Evolutionary conservation across 2,329 filamentous ascomycete genomes (phyloP).

Genomic region (Colletotrichum sp.): DNA sequence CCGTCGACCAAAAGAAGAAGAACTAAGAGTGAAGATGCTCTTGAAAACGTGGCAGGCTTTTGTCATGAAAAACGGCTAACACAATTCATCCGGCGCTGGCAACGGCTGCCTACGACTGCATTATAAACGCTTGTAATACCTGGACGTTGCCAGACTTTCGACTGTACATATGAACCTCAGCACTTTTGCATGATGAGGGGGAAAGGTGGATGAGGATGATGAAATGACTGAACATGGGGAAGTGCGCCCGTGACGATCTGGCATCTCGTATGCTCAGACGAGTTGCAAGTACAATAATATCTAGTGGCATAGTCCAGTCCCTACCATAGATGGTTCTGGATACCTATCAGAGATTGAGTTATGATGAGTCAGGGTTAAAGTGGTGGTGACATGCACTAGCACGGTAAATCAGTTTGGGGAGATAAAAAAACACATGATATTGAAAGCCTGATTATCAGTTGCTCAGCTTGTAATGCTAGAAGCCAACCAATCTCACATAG

Average conservation of each 20-base stretch:
- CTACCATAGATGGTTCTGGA: neutral
- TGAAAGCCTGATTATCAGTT: neutral
- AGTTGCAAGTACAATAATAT: neutral
- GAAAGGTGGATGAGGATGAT: neutral
- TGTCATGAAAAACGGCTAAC: neutral
- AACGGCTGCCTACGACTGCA: neutral
- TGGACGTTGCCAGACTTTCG: neutral
- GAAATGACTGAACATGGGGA: neutral
- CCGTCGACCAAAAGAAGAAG: conserved; percentile 24
- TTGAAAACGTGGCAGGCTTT: neutral
- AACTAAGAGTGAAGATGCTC: conserved; percentile 3
- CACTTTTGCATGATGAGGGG: neutral
- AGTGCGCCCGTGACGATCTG: neutral
- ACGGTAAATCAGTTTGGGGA: neutral
- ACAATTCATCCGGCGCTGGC: neutral
- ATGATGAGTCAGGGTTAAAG: neutral
- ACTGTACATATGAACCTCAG: conserved; percentile 1
- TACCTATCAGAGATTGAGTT: neutral
- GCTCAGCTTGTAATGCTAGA: neutral
- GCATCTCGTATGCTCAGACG: neutral
- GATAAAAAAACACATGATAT: neutral
- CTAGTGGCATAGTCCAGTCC: neutral
- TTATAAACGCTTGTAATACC: conserved; percentile 5
- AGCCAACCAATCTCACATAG: neutral
- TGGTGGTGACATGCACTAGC: neutral